Base-by-base conservation (phyloP, 1,284 basidiomycete species). In the Ganoderma lingzhi region DNA sequence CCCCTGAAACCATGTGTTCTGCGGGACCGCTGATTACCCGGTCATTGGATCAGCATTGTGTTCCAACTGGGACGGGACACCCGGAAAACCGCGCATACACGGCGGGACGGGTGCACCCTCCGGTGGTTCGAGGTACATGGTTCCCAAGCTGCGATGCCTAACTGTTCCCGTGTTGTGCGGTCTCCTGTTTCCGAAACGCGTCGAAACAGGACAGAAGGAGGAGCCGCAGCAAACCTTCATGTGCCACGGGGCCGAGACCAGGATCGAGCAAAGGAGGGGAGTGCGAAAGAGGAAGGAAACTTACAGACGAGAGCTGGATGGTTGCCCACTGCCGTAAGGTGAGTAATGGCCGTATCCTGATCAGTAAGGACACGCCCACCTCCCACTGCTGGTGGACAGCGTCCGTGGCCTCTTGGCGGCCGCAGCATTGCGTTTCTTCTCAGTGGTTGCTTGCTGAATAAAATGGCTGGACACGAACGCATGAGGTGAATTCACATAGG, bases 361-460 rank as follows among this genome's bases (percentile, higher is more conserved):
- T 65, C 62, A 55, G 67, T 61, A 23, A 64, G 55, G 14, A 42
- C 41, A 58, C 42, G 79, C 84, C 70, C 78, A 88, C 85, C 83
- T 86, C 39, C 83, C 77, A 62, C 80, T 81, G 42, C 81, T 81
- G 63, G 86, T 82, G 70, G 83, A 86, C 61, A 87, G 79, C 74
- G 89, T 87, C 74, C 90, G 87, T 30, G 91, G 89, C 78, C 91
- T 85, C 72, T 91, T 86, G 71, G 82, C 84, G 56, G 85, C 78
- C 45, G 76, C 76, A 30, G 86, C 82, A 70, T 81, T 83, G 70
- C 93, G 90, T 78, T 93, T 93, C 84, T 93, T 93, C 82, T 93
- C 91, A 78, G 86, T 90, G 4, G 93, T 94, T 32, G 91, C 92
- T 80, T 93, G 92, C 77, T 94, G 93, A 44, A 94, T 90, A 76